phyloP scores from a whole-genome alignment of 2,329 filamentous ascomycete genomes.

The Pseudogymnoascus sp. region DNA sequence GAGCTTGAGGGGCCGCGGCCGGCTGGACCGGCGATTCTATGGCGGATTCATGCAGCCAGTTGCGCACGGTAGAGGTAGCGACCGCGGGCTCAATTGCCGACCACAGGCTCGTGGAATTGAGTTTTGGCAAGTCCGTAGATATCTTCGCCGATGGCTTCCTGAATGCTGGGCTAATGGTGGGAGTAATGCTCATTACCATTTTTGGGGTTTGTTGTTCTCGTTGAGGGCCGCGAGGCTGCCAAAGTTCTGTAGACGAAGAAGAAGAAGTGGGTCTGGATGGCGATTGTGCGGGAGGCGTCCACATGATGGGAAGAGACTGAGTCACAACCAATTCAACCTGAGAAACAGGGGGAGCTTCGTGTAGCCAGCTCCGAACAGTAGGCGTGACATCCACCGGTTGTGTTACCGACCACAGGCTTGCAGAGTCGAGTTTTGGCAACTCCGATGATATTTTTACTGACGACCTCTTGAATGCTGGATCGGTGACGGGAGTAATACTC shows the following conservation, averaged over 20 bases:
- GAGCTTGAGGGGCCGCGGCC: not conserved
- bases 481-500: not conserved
- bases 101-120: not conserved
- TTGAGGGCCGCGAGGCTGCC: not conserved
- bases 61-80: not conserved
- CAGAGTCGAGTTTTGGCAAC: slow-evolving; percentile 5
- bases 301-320: slow-evolving; percentile 8
- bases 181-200: not conserved
- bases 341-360: not conserved
- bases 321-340: not conserved
- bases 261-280: slow-evolving; percentile 1
- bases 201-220: slow-evolving; percentile 6
- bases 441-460: not conserved
- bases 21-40: not conserved
- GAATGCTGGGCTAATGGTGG: not conserved
- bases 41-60: not conserved
- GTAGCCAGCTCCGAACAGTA: slow-evolving; percentile 5
- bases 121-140: not conserved
- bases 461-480: not conserved
- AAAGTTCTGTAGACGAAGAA: not conserved
- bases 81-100: not conserved
- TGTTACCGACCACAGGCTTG: not conserved
- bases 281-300: slow-evolving; percentile 4
- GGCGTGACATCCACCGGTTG: not conserved
- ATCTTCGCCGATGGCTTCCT: not conserved